These are phyloP conservation scores for Diddensiella santjacobensis DNA, from an alignment of 805 yeast genomes.

Conservation along the genomic window DNA sequence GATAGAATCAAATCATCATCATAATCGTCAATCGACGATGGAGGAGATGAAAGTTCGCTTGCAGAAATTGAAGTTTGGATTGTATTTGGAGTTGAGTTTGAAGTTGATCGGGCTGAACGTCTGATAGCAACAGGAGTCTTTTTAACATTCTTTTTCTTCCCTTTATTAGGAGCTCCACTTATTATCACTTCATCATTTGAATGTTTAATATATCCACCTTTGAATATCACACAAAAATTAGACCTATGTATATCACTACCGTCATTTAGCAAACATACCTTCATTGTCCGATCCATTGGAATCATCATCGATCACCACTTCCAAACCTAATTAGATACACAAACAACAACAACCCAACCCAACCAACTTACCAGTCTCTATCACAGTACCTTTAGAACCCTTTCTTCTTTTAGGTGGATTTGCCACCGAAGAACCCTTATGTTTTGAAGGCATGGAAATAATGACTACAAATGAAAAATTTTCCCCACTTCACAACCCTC, in stretches of 20 bases:
- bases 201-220: constrained; percentile 1
- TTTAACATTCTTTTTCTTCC: too few species aligned
- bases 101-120: not conserved
- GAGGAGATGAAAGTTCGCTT: constrained; percentile 4
- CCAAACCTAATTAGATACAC: too few species aligned
- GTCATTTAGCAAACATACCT: too few species aligned
- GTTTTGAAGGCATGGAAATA: not conserved
- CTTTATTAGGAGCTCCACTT: not conserved
- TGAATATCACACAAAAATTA: too few species aligned
- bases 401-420: not conserved
- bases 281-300: not conserved
- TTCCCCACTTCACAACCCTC: too few species aligned
- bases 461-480: not conserved
- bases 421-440: not conserved
- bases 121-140: not conserved
- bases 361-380: not conserved
- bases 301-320: too few species aligned
- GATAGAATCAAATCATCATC: not conserved
- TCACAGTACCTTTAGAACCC: not conserved
- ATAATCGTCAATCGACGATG: not conserved
- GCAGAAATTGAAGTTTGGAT: not conserved
- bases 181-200: constrained; percentile 1
- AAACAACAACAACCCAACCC: not conserved
- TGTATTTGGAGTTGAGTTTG: not conserved
- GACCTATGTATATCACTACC: too few species aligned